phyloP scores from a whole-genome alignment of 1,139 yeast genomes.

The Magnusiomyces sp. region DNA sequence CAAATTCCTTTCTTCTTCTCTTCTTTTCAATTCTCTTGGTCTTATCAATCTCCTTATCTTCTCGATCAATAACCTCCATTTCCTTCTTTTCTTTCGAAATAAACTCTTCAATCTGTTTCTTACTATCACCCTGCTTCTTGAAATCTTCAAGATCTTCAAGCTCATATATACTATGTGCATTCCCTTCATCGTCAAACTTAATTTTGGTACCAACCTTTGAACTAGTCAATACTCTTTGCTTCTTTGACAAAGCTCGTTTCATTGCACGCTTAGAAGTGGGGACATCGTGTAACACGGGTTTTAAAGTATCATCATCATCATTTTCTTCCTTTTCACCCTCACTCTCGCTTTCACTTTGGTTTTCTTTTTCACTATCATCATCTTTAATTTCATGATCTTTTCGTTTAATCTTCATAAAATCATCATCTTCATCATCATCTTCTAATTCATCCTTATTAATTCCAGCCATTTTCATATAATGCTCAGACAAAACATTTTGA shows the following conservation, averaged over 20 bases:
- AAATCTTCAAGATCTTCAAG: constrained; percentile 86
- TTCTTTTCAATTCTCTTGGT: constrained; percentile 83
- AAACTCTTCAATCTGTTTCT: constrained; percentile 56
- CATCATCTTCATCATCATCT: constrained; percentile 49
- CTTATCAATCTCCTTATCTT: constrained; percentile 75
- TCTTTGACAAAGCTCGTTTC: constrained; percentile 82
- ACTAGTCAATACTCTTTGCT: constrained; percentile 46
- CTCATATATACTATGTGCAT: constrained; percentile 84
- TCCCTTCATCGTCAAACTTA: constrained; percentile 88
- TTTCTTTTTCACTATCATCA: constrained; percentile 70
- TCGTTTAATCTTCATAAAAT: constrained; percentile 74
- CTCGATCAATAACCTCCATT: constrained; percentile 64
- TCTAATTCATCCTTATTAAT: constrained; percentile 23
- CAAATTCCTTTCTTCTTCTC: constrained; percentile 75
- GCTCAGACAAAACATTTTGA: constrained; percentile 86
- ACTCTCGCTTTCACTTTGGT: constrained; percentile 69
- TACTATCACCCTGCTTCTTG: constrained; percentile 65
- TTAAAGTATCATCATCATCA: constrained; percentile 47
- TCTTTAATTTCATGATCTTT: constrained; percentile 63
- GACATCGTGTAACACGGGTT: constrained; percentile 39
- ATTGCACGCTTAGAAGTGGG: constrained; percentile 83
- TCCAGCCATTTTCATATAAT: constrained; percentile 55
- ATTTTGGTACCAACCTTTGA: constrained; percentile 59
- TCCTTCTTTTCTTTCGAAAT: constrained; percentile 54
- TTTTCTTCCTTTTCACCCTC: constrained; percentile 73